A percentile compares a stretch with the other conserved stretches of the same genome.
Conservation (phyloP, 129 eudicot species). For the Lactuca sativa region DNA sequence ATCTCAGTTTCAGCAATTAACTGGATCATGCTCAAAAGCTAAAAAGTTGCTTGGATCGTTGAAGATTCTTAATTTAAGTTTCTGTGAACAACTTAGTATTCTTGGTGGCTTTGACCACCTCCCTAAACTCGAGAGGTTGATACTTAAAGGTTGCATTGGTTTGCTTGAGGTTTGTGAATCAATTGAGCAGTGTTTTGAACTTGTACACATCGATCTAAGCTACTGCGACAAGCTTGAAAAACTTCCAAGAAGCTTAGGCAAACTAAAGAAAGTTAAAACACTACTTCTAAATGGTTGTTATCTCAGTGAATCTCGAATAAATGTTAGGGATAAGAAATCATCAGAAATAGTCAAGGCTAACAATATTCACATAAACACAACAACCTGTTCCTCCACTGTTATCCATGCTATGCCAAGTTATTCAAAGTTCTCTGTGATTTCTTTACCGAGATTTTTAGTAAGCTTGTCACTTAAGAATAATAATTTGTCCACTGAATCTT, state of each 20-base stretch:
- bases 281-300: conserved; percentile 1
- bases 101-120: neutral
- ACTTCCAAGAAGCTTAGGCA: no score
- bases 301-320: conserved; percentile 4
- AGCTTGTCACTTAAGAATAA: no score
- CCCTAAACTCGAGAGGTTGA: neutral
- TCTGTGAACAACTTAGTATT: neutral
- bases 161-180: no score
- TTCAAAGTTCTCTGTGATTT: no score
- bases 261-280: neutral
- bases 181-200: no score
- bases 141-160: neutral
- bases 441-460: no score
- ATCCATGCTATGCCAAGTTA: no score
- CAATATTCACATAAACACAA: no score
- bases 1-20: neutral
- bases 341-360: neutral
- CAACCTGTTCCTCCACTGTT: no score
- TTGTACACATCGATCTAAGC: no score
- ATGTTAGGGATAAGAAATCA: neutral
- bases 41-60: neutral
- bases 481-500: no score
- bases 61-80: neutral
- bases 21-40: neutral
- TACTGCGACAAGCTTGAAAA: no score